Conservation (phyloP, 2,329 filamentous ascomycete species). For the Neopestalotiopsis rosae region DNA sequence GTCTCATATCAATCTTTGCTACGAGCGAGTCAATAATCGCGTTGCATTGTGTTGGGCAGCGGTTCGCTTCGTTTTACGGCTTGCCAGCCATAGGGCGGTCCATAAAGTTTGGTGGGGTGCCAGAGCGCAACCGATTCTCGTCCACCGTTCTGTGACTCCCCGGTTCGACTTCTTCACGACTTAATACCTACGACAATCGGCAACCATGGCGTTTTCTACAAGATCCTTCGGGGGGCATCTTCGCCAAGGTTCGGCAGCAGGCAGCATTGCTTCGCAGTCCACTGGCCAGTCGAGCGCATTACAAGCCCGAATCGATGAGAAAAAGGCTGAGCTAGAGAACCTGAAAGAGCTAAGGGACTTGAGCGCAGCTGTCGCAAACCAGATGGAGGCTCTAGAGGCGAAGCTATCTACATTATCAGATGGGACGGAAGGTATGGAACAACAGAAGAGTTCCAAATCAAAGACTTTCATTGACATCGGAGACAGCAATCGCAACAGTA, state of each 20-base stretch:
- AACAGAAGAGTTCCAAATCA: slow-evolving; percentile 22
- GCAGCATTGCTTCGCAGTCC: slow-evolving; percentile 46
- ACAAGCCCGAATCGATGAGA: slow-evolving; percentile 80
- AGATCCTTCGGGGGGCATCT: slow-evolving; percentile 69
- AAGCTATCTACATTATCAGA: slow-evolving; percentile 80
- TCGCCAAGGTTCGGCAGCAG: slow-evolving; percentile 62
- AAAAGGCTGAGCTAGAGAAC: slow-evolving; percentile 82
- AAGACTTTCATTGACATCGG: slow-evolving; percentile 18
- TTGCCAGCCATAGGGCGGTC: not conserved
- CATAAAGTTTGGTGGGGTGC: not conserved
- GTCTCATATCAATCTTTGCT: not conserved
- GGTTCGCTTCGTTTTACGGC: not conserved
- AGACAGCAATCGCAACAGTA: slow-evolving; percentile 78
- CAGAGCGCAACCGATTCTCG: not conserved
- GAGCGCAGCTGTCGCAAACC: slow-evolving; percentile 76
- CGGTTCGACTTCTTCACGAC: not conserved
- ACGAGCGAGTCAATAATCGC: not conserved
- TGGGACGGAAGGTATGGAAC: slow-evolving; percentile 73
- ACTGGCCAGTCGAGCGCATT: slow-evolving; percentile 72
- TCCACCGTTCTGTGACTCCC: not conserved
- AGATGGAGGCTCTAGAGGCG: slow-evolving; percentile 83
- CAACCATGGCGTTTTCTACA: slow-evolving; percentile 60
- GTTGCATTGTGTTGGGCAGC: not conserved
- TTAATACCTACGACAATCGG: not conserved
- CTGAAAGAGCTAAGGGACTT: slow-evolving; percentile 79